Conservation (phyloP, 805 yeast genomes). For the Nakazawaea anatomiae region DNA sequence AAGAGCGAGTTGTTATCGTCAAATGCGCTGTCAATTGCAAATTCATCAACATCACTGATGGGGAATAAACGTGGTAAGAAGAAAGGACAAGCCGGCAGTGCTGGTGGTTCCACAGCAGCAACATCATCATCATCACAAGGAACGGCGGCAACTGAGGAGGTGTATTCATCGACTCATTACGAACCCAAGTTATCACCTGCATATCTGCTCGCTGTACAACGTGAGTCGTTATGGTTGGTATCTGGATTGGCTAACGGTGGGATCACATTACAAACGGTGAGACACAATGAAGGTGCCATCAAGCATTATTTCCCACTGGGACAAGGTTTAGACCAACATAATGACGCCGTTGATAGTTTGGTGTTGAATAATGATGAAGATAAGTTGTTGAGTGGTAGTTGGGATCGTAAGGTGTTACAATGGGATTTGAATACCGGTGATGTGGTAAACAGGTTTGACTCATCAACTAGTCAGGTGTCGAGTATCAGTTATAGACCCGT, state of each 20-base stretch:
- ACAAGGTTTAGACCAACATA: slow-evolving; percentile 41
- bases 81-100: neutral
- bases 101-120: too few relatives aligned
- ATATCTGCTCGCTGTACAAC: slow-evolving; percentile 78
- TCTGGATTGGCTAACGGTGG: slow-evolving; percentile 86
- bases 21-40: slow-evolving; percentile 3
- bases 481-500: slow-evolving; percentile 65
- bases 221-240: slow-evolving; percentile 76
- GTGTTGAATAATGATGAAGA: slow-evolving; percentile 57
- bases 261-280: slow-evolving; percentile 72
- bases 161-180: slow-evolving; percentile 32
- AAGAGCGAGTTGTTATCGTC: slow-evolving; percentile 26
- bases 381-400: slow-evolving; percentile 71
- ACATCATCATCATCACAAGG: neutral
- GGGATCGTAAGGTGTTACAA: slow-evolving; percentile 77
- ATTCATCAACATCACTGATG: slow-evolving; percentile 2
- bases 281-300: slow-evolving; percentile 76
- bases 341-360: slow-evolving; percentile 68
- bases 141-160: neutral
- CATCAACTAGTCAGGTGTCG: slow-evolving; percentile 41
- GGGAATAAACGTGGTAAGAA: slow-evolving; percentile 10
- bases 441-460: slow-evolving; percentile 39
- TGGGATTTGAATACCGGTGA: slow-evolving; percentile 86
- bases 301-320: slow-evolving; percentile 59
- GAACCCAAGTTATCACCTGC: slow-evolving; percentile 78